Percentiles rank a stretch among this genome's conserved stretches.
Conservation (phyloP, 495 filamentous ascomycete species). For the Lindgomyces ingoldianus region DNA sequence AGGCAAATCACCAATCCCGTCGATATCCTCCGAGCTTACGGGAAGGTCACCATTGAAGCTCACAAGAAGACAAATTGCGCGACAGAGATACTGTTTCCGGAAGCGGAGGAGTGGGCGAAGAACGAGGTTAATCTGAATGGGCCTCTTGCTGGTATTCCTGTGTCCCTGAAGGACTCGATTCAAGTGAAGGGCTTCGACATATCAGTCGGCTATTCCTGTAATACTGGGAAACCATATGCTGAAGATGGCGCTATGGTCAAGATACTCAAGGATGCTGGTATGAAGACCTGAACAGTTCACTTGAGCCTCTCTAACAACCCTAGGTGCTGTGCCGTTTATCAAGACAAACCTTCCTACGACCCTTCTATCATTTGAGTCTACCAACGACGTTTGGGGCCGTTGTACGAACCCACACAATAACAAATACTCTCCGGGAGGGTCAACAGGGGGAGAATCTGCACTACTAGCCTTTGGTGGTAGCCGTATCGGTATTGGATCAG, state of each 20-base stretch:
- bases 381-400: conserved; percentile 82
- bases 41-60: conserved; percentile 81
- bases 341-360: conserved; percentile 96
- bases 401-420: conserved; percentile 80
- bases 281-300: conserved; percentile 6
- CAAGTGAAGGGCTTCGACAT: conserved; percentile 84
- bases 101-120: conserved; percentile 74
- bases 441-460: conserved; percentile 85
- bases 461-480: conserved; percentile 81
- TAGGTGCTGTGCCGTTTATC: conserved; percentile 88
- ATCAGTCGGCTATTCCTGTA: conserved; percentile 76
- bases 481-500: conserved; percentile 91
- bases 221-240: conserved; percentile 63
- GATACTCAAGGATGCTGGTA: conserved; percentile 83
- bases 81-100: conserved; percentile 82
- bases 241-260: conserved; percentile 74
- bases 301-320: not conserved
- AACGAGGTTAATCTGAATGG: conserved; percentile 73
- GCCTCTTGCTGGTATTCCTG: conserved; percentile 84
- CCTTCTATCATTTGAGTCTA: conserved; percentile 86
- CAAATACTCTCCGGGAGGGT: conserved; percentile 87
- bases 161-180: conserved; percentile 87
- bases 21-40: conserved; percentile 83
- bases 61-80: conserved; percentile 88
- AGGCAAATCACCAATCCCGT: conserved; percentile 62